Evolutionary conservation across 305 asterid genomes (phyloP), one percentile per base, ranked within the genome.

Genomic region (Fraxinus platypoda): DNA sequence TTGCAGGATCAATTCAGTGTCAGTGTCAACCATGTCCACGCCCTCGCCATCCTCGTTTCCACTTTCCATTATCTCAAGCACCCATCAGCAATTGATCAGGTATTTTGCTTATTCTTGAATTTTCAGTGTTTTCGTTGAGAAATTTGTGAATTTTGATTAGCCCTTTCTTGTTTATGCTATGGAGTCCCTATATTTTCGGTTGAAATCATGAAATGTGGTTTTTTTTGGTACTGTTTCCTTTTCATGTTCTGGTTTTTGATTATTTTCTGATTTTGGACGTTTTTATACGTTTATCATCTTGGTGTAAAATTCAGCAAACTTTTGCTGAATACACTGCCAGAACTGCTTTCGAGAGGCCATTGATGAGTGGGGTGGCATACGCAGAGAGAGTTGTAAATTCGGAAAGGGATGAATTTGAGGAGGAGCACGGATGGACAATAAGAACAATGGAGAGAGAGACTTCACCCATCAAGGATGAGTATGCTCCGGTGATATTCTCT

Each of bases 41-140:
- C 99, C 64, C 95, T 95, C 62, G 99, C 98, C 5, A 89, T 95
- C 46, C 95, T 95, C 43, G 96, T 95, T 52, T 92, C 99, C 17
- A 95, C 98, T 82, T 95, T 95, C 81, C 97, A 92, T 77, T 94
- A 89, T 85, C 87, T 88, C 91, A 95, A 95, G 92, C 88, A 84
- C 70, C 98, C 98, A 72, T 91, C 99, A 0, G 99, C 97, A 54
- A 91, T 95, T 81, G 98, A 95, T 88, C 97, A 95, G 98, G 99
- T 88, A 5, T 68, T 86, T 78, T 26, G 80, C 28, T 64, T 15
- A 13, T 72, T 35, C 30, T 1, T 11, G 33, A 4, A 12, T 1
- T 49, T 52, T 21, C 64, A 28, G 41, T 43, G 11, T 57, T 57
- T 59, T 34, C 78, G 82, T 54, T 73, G 66, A 73, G 78, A 77